Percentiles rank a stretch among this genome's conserved stretches.
Evolutionary conservation across 805 yeast genomes (phyloP).

Genomic region (Vanderwaltozyma yarrowii): DNA sequence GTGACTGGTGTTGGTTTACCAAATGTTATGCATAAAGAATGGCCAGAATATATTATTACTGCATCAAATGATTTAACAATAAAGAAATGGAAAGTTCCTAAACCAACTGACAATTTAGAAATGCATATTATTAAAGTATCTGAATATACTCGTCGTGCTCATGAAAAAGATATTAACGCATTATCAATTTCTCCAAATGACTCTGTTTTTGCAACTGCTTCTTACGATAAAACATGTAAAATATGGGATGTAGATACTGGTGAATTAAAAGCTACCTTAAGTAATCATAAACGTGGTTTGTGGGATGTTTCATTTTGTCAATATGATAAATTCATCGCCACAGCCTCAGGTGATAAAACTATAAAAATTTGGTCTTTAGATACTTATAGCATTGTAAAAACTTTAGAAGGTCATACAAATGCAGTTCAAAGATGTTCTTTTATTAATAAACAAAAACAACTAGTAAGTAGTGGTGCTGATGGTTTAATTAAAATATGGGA

Average conservation of each 20-base stretch:
- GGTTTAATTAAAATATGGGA: slow-evolving; percentile 93
- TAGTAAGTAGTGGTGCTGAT: slow-evolving; percentile 80
- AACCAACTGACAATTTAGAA: slow-evolving; percentile 17
- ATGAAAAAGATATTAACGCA: slow-evolving; percentile 90
- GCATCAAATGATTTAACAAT: slow-evolving; percentile 80
- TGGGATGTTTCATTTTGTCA: slow-evolving; percentile 85
- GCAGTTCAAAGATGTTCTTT: slow-evolving; percentile 79
- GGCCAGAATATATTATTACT: slow-evolving; percentile 67
- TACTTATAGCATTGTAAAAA: slow-evolving; percentile 64
- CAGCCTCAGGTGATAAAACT: slow-evolving; percentile 91
- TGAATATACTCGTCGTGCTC: slow-evolving; percentile 88
- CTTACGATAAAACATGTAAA: slow-evolving; percentile 87
- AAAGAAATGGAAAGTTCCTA: slow-evolving; percentile 74
- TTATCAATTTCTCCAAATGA: slow-evolving; percentile 88
- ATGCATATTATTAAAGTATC: slow-evolving; percentile 43
- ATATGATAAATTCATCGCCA: slow-evolving; percentile 64
- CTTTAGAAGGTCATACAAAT: slow-evolving; percentile 91
- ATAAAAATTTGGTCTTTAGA: slow-evolving; percentile 79
- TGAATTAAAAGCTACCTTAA: slow-evolving; percentile 71
- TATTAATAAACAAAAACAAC: slow-evolving; percentile 53
- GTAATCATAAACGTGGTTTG: slow-evolving; percentile 89
- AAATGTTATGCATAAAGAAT: slow-evolving; percentile 32
- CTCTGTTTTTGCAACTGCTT: slow-evolving; percentile 80
- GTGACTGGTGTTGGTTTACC: slow-evolving; percentile 78
- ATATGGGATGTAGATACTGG: slow-evolving; percentile 84